phyloP scores from a whole-genome alignment of 2,329 filamentous ascomycete genomes.

The Monosporascus sp. region DNA sequence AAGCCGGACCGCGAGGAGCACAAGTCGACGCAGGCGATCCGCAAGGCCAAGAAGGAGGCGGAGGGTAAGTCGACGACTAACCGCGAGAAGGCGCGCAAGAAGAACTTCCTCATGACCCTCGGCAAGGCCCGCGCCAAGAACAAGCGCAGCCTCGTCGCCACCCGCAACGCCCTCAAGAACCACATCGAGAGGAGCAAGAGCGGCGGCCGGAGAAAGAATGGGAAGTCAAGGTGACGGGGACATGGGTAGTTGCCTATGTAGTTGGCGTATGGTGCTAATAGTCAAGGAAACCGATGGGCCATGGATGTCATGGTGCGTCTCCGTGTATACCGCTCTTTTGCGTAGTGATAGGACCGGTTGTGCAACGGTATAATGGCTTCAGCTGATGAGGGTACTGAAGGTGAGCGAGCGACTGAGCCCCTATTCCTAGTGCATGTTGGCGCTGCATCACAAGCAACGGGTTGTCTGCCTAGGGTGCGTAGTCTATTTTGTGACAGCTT shows the following conservation, averaged over 20 bases:
- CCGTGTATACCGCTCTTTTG: too few relatives aligned
- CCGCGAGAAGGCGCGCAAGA: constrained; percentile 91
- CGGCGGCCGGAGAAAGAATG: constrained; percentile 76
- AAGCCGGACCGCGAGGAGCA: constrained; percentile 74
- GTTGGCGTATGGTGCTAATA: not conserved
- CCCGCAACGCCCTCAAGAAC: constrained; percentile 70
- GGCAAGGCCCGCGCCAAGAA: constrained; percentile 94
- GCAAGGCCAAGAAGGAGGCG: constrained; percentile 79
- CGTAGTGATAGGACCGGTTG: too few relatives aligned
- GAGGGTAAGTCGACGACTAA: constrained; percentile 96
- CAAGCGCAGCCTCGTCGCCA: constrained; percentile 87
- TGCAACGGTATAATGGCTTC: too few relatives aligned
- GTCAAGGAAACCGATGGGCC: not conserved
- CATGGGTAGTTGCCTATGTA: not conserved
- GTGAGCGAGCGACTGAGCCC: too few relatives aligned
- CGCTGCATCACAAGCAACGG: too few relatives aligned
- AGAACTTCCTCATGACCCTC: constrained; percentile 98
- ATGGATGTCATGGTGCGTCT: too few relatives aligned
- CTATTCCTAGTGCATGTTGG: too few relatives aligned
- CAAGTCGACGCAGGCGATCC: constrained; percentile 77
- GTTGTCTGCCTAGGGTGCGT: too few relatives aligned
- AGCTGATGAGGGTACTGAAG: too few relatives aligned
- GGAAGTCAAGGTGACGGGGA: constrained; percentile 12
- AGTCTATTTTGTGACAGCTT: too few relatives aligned
- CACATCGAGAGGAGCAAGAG: constrained; percentile 80